Conservation (phyloP, 1,284 basidiomycete genomes). For the Hemileccinum hortonii region DNA sequence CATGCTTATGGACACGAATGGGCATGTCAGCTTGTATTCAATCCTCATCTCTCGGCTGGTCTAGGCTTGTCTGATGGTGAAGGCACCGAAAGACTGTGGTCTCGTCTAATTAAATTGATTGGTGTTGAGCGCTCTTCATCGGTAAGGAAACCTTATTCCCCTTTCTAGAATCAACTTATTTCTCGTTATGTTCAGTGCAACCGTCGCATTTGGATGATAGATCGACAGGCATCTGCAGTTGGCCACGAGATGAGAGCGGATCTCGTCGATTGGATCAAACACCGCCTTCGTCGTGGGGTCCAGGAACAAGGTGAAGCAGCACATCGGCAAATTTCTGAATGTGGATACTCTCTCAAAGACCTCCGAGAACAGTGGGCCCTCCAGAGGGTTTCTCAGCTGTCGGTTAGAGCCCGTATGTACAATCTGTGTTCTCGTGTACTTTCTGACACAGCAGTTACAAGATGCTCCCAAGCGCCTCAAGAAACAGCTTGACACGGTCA, state of each 20-base stretch:
- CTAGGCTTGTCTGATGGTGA: not conserved
- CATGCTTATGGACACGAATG: not conserved
- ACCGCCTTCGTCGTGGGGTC: constrained; percentile 23
- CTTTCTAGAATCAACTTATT: too few relatives aligned
- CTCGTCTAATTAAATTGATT: not conserved
- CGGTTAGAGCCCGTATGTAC: constrained; percentile 30
- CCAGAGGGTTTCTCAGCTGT: constrained; percentile 33
- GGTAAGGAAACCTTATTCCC: not conserved
- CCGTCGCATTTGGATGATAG: not conserved
- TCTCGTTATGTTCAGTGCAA: not conserved
- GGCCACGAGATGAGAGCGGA: not conserved
- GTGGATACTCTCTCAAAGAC: constrained; percentile 4
- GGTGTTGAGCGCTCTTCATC: not conserved
- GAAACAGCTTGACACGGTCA: constrained; percentile 36
- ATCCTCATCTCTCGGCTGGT: not conserved
- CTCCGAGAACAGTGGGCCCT: constrained; percentile 32
- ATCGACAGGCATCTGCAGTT: not conserved
- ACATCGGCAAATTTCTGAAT: not conserved
- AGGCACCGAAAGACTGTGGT: not conserved
- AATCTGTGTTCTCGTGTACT: too few relatives aligned
- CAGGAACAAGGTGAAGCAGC: constrained; percentile 3
- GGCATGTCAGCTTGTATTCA: not conserved
- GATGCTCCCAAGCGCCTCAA: constrained; percentile 36
- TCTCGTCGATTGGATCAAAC: not conserved
- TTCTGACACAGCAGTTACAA: constrained; percentile 6